Base-by-base conservation (phyloP, 2,329 filamentous ascomycete species). In the Colletotrichum musae region DNA sequence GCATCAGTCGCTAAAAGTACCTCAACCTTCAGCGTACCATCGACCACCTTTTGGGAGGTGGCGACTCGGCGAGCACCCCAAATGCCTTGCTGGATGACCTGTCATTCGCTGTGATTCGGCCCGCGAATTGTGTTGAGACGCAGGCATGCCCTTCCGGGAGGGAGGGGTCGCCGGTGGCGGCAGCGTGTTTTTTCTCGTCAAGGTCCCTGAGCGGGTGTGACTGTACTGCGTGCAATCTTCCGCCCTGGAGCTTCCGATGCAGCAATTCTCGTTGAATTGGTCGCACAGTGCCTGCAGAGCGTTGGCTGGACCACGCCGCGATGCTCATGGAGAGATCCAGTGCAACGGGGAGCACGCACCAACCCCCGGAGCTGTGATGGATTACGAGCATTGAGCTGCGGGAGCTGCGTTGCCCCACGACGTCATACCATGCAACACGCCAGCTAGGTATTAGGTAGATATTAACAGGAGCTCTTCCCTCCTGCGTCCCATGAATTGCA, bases 241-340 rank as follows among this genome's bases (percentile, higher is more conserved):
- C 56, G 62, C 43, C 54, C 43, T 67, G 43, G 24, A 21, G 28
- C 21, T 45, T 41, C 43, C 51, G 51, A 60, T 59, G 66, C 60
- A 61, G 50, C 57, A 70, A 67, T 70, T 71, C 69, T 71, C 65
- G 69, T 72, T 65, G 61, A 71, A 72, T 67, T 71, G 54, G 26
- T 66, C 69, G 62, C 45, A 28, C 24, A 28, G 13, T 48, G 45
- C n/a, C 45, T 43, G 41, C 41, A 6, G 13, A 15, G 41, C 41
- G 41, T 15, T 43, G 41, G 41, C 41, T n/a, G 13, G 41, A 12
- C 41, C 41, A 43, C 13, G 41, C 41, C 41, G 16, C 41, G 41
- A 43, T n/a, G 41, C 4, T 15, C 13, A 24, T 24, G 21, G 21
- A 43, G 18, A 50, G n/a, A n/a, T 52, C 51, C 36, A 52, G 24